These are phyloP conservation scores for Gastrolobium villosum DNA, from an alignment of 306 rosid genomes.

Conservation along the genomic window DNA sequence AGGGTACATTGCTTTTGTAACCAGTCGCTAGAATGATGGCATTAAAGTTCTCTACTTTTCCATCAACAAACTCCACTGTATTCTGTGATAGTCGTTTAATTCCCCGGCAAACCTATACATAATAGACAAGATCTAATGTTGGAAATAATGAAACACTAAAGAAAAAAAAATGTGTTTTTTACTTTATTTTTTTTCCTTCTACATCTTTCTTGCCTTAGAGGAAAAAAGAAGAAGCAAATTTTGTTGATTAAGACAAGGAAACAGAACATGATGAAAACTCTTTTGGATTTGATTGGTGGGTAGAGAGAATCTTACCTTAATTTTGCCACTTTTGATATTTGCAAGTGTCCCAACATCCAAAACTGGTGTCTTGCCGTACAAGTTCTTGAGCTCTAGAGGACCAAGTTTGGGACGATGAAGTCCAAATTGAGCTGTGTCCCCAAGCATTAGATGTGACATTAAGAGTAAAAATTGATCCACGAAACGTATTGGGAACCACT, in stretches of 20 bases:
- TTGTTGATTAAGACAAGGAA: constrained; percentile 47
- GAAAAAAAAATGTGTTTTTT: not conserved
- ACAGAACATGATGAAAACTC: constrained; percentile 13
- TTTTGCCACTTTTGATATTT: constrained; percentile 78
- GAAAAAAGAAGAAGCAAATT: not conserved
- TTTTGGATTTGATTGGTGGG: constrained; percentile 32
- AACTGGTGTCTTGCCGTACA: constrained; percentile 91
- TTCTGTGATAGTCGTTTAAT: constrained; percentile 65
- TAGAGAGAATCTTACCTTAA: constrained; percentile 62
- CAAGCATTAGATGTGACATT: constrained; percentile 79
- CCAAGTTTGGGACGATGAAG: constrained; percentile 83
- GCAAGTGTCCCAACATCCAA: constrained; percentile 91
- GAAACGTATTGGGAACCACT: constrained; percentile 79
- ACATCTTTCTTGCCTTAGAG: not conserved
- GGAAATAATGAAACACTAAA: constrained; percentile 34
- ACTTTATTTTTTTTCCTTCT: not conserved
- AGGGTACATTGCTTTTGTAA: constrained; percentile 82
- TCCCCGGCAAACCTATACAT: constrained; percentile 72
- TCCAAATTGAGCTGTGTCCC: constrained; percentile 86
- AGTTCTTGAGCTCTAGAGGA: constrained; percentile 82
- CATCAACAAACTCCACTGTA: constrained; percentile 81
- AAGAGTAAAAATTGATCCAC: constrained; percentile 87
- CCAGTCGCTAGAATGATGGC: constrained; percentile 88
- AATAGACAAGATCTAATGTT: constrained; percentile 38
- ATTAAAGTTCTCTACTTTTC: constrained; percentile 73